These are phyloP conservation scores for Hyphopichia buzzinii DNA, from an alignment of 1,139 yeast species.

Conservation along the genomic window DNA sequence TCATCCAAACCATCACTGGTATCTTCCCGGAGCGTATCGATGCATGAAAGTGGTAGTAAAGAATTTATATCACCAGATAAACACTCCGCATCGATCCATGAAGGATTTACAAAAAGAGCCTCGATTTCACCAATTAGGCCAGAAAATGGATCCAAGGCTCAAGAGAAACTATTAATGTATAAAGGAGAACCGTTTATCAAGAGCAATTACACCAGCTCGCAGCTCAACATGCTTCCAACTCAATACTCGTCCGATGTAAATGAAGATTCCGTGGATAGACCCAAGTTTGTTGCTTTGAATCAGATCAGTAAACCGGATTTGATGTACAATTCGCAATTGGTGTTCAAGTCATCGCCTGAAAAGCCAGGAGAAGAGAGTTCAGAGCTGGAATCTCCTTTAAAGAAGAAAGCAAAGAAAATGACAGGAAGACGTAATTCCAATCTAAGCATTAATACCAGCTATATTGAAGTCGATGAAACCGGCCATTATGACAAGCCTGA, in stretches of 20 bases:
- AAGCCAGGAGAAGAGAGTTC: neutral
- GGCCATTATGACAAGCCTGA: slow-evolving; percentile 11
- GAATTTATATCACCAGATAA: neutral
- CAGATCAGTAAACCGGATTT: slow-evolving; percentile 1
- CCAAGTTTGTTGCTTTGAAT: slow-evolving; percentile 1
- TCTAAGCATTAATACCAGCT: neutral
- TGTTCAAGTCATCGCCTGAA: slow-evolving; percentile 2
- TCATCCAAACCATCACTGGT: neutral
- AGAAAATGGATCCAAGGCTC: neutral
- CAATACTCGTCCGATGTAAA: slow-evolving; percentile 9
- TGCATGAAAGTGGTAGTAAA: neutral
- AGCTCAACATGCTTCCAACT: slow-evolving; percentile 7
- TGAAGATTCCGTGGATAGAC: slow-evolving; percentile 1
- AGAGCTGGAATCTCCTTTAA: slow-evolving; percentile 1
- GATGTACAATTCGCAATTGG: neutral
- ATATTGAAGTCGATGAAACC: no score
- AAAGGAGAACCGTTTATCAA: slow-evolving; percentile 3
- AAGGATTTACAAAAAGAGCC: neutral
- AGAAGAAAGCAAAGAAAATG: neutral
- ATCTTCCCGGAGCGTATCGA: neutral
- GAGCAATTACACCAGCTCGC: slow-evolving; percentile 2
- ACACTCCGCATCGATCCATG: neutral
- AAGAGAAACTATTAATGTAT: neutral
- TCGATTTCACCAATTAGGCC: neutral
- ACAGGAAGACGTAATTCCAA: neutral